Evolutionary conservation across 768 basidiomycete species (phyloP).

Genomic region (Dacryopinax primogenitus): DNA sequence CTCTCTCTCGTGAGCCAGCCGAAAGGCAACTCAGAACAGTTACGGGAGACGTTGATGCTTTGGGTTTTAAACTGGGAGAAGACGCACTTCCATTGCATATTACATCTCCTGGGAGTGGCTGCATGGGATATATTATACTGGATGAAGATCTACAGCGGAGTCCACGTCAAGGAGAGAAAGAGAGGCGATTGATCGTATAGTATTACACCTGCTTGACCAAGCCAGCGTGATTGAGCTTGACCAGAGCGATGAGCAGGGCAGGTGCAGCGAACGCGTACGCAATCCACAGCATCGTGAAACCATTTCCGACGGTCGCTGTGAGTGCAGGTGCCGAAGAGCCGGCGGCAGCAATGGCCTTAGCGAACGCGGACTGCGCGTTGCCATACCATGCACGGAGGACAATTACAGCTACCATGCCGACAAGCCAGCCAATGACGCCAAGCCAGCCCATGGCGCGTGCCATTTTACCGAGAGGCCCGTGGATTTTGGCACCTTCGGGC

Average conservation of each 20-base stretch:
- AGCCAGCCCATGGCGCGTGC: slow-evolving; percentile 11
- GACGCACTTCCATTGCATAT: too few species aligned
- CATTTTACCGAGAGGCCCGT: not conserved
- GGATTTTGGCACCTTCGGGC: slow-evolving; percentile 1
- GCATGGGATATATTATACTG: not conserved
- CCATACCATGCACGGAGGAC: slow-evolving; percentile 13
- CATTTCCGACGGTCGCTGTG: slow-evolving; percentile 13
- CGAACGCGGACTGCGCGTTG: slow-evolving; percentile 8
- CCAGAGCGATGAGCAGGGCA: slow-evolving; percentile 11
- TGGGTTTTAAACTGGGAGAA: too few species aligned
- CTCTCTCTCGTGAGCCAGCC: too few species aligned
- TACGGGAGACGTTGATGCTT: too few species aligned
- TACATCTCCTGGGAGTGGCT: not conserved
- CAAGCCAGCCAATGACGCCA: slow-evolving; percentile 14
- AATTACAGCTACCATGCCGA: slow-evolving; percentile 12
- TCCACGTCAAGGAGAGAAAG: not conserved
- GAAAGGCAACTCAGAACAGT: too few species aligned
- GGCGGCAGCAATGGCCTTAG: slow-evolving; percentile 3
- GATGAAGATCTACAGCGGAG: not conserved
- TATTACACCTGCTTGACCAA: not conserved
- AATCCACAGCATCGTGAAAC: slow-evolving; percentile 16
- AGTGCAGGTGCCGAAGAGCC: not conserved
- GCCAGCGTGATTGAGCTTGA: slow-evolving; percentile 13
- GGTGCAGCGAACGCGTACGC: slow-evolving; percentile 13
- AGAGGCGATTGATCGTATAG: too few species aligned